Evolutionary conservation across 2,329 filamentous ascomycete species (phyloP).

Genomic region (Hypocrella siamensis): DNA sequence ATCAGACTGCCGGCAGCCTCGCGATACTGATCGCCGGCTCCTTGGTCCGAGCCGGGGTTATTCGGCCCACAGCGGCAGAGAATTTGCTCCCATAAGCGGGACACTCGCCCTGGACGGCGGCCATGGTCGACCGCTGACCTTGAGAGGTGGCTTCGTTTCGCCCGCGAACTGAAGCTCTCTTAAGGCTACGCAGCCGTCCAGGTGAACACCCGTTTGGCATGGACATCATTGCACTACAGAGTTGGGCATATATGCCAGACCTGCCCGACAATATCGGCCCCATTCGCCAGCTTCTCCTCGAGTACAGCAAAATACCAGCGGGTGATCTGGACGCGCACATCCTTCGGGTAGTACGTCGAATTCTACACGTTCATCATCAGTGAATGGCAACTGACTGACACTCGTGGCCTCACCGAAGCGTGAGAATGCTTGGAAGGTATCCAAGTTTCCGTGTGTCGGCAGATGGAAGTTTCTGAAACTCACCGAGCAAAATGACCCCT

Average conservation of each 20-base stretch:
- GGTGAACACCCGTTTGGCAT: conserved; percentile 10
- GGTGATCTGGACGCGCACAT: conserved; percentile 20
- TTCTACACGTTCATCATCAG: background rate
- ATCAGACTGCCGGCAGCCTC: no score
- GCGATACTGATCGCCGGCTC: no score
- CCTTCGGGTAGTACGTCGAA: conserved; percentile 12
- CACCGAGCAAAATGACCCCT: conserved; percentile 22
- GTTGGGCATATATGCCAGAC: conserved; percentile 20
- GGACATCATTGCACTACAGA: conserved; percentile 18
- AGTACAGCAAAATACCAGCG: conserved; percentile 21
- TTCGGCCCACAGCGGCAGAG: no score
- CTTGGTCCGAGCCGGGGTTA: no score
- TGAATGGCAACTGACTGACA: background rate
- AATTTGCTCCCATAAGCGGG: no score
- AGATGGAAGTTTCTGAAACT: conserved; percentile 32
- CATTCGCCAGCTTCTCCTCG: conserved; percentile 18
- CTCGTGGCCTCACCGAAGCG: conserved; percentile 15
- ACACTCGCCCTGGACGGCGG: no score
- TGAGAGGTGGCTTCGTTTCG: no score
- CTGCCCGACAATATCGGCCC: conserved; percentile 21
- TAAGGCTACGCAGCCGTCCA: no score
- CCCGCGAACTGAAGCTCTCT: no score
- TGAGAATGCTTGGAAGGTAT: conserved; percentile 28
- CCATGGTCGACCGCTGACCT: no score
- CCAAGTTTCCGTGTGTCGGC: conserved; percentile 29